Conservation (phyloP, 1,139 yeast species). For the Maudiozyma humilis region DNA sequence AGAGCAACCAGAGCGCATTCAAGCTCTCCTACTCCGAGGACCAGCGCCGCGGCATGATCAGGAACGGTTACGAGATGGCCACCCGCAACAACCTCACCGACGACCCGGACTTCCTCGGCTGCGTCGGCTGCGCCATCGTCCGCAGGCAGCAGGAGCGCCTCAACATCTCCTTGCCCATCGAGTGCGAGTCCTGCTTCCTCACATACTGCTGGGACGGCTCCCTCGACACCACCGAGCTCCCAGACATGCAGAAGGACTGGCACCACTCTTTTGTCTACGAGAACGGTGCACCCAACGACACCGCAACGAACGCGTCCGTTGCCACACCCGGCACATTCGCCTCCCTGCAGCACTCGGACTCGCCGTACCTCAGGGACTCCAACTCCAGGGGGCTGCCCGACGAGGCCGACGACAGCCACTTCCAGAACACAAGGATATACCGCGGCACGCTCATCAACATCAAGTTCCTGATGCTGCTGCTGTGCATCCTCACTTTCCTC, state of each 20-base stretch:
- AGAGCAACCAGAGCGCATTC: conserved; percentile 66
- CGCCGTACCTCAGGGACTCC: conserved; percentile 10
- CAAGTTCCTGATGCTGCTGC: conserved; percentile 10
- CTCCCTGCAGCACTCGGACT: conserved; percentile 3
- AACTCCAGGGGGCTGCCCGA: conserved; percentile 9
- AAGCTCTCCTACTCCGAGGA: conserved; percentile 52
- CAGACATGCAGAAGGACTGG: conserved; percentile 13
- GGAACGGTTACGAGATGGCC: conserved; percentile 74
- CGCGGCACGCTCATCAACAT: conserved; percentile 6
- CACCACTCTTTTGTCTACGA: conserved; percentile 17
- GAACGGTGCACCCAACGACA: conserved; percentile 7
- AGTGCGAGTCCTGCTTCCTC: conserved; percentile 64
- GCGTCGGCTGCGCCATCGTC: conserved; percentile 83
- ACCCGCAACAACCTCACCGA: conserved; percentile 66
- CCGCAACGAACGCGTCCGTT: background rate
- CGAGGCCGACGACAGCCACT: conserved; percentile 3
- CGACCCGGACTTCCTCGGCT: conserved; percentile 65
- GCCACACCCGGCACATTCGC: background rate
- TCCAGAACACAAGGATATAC: conserved; percentile 1
- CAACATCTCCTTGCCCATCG: conserved; percentile 54
- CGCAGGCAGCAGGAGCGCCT: conserved; percentile 74
- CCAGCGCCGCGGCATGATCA: conserved; percentile 54
- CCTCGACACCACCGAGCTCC: conserved; percentile 12
- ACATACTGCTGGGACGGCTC: conserved; percentile 46
- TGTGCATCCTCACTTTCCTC: conserved; percentile 12